These are phyloP conservation scores for Xylaria sp. DNA, from an alignment of 2,329 filamentous ascomycete genomes.

Conservation along the genomic window DNA sequence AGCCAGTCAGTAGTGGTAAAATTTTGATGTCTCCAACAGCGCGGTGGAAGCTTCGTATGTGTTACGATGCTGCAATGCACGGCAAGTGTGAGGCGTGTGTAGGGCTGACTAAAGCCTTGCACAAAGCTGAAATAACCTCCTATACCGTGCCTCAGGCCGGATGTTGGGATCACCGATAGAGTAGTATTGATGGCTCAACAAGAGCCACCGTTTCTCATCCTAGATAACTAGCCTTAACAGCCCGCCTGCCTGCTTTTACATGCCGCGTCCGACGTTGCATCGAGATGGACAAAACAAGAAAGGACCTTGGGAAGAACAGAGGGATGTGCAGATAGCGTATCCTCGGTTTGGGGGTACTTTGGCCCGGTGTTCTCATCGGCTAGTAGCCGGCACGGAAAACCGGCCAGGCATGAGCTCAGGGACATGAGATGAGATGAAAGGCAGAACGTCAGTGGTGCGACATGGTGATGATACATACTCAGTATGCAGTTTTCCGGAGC, in stretches of 20 bases:
- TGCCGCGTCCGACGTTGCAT: slow-evolving; percentile 22
- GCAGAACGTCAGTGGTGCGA: slow-evolving; percentile 18
- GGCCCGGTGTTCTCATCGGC: not conserved
- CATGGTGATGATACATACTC: slow-evolving; percentile 22
- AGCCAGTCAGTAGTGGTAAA: not conserved
- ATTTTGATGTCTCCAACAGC: not conserved
- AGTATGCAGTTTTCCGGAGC: slow-evolving; percentile 23
- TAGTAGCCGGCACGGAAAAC: not conserved
- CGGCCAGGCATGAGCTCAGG: not conserved
- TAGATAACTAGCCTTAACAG: not conserved
- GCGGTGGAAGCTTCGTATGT: not conserved
- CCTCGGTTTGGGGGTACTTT: not conserved
- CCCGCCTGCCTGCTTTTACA: not conserved
- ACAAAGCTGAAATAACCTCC: slow-evolving; percentile 1
- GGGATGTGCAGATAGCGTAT: not conserved
- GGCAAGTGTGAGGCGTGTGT: not conserved
- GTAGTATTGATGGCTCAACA: slow-evolving; percentile 3
- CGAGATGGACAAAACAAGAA: slow-evolving; percentile 2
- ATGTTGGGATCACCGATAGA: not conserved
- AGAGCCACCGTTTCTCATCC: not conserved
- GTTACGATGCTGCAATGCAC: not conserved
- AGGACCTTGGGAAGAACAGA: not conserved
- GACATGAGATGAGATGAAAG: not conserved
- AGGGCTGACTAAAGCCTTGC: slow-evolving; percentile 4
- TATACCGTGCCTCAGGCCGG: not conserved